Conservation (phyloP, 352 stramenopile genomes). For the Globisporangium abappressorium region DNA sequence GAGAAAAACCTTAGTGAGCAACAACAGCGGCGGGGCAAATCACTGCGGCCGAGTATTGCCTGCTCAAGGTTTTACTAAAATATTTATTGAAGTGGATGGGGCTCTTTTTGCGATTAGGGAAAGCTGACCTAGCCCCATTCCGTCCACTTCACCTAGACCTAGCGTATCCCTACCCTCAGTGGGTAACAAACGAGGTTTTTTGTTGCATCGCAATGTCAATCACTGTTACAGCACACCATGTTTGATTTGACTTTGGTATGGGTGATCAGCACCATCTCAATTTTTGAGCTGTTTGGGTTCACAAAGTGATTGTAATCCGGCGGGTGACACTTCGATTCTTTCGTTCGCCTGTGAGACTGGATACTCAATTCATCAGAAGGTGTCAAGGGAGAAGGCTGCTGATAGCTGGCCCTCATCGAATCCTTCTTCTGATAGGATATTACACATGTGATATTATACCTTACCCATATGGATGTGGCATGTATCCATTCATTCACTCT, state of each 20-base stretch:
- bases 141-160: neutral
- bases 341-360: too few species aligned
- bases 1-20: conserved; percentile 5
- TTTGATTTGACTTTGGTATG: neutral
- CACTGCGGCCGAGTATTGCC: neutral
- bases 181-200: conserved; percentile 10
- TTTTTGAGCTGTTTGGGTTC: neutral
- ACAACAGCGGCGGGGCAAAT: neutral
- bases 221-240: too few species aligned
- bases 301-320: too few species aligned
- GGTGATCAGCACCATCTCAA: neutral
- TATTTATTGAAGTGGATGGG: neutral
- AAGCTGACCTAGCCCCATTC: neutral
- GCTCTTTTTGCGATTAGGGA: neutral
- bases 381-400: too few species aligned
- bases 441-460: too few species aligned
- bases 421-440: too few species aligned
- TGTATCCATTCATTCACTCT: too few species aligned
- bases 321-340: too few species aligned
- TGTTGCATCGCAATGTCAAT: neutral
- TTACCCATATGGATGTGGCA: too few species aligned
- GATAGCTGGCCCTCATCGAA: too few species aligned
- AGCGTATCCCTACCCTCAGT: neutral
- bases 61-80: neutral
- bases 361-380: too few species aligned